Percentiles rank a stretch among this genome's conserved stretches.
phyloP scores from a whole-genome alignment of 148 eudicot genomes.

The Fagopyrum esculentum region DNA sequence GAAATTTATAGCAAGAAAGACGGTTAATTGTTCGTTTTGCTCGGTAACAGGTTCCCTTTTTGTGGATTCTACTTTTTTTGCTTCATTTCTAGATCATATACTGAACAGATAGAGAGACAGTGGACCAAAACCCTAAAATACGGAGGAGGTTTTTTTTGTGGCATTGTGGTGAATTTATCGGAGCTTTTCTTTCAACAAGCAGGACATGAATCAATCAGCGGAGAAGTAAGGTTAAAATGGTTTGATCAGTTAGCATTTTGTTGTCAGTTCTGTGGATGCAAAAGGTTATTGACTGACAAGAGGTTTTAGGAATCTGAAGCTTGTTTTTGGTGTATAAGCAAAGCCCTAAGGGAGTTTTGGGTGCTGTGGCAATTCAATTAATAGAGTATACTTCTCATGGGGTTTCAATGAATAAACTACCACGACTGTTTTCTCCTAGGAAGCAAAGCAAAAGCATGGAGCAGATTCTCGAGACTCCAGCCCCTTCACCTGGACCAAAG shows the following conservation, averaged over 20 bases:
- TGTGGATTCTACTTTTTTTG: background rate
- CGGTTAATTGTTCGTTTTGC: background rate
- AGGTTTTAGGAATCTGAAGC: background rate
- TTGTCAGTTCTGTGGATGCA: background rate
- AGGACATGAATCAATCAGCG: background rate
- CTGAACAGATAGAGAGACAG: background rate
- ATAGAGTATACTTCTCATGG: background rate
- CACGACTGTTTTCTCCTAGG: conserved; percentile 27
- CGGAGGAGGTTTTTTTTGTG: background rate
- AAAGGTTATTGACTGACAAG: background rate
- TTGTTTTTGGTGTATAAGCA: background rate
- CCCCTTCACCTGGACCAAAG: conserved; percentile 27
- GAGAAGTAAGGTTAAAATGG: background rate
- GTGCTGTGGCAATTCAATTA: background rate
- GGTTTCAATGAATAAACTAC: conserved; percentile 41
- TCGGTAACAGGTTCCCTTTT: background rate
- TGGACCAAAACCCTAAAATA: conserved; percentile 7
- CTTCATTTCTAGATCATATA: background rate
- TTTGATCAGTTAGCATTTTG: background rate
- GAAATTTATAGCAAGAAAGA: background rate
- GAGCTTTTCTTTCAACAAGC: background rate
- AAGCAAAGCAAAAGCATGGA: conserved; percentile 30
- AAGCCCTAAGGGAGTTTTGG: background rate
- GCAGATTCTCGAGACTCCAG: conserved; percentile 17
- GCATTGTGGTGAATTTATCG: background rate